Evolutionary conservation across 805 yeast species (phyloP).

Genomic region (Metschnikowia anglica): DNA sequence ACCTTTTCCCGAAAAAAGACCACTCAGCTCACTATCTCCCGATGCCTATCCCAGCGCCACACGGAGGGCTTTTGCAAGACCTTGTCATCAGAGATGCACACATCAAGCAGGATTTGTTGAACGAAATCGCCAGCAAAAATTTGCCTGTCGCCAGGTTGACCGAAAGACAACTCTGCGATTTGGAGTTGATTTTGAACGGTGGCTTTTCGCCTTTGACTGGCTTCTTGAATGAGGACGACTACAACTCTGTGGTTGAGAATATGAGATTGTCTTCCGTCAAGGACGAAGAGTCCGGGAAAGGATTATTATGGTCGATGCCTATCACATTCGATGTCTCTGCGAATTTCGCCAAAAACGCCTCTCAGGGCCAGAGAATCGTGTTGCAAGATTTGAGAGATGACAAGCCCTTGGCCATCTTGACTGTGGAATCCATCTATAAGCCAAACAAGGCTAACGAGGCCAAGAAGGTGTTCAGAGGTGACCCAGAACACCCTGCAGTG

Average conservation of each 20-base stretch:
- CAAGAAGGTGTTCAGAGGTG: slow-evolving; percentile 86
- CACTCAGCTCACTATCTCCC: too few relatives aligned
- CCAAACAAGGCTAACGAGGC: slow-evolving; percentile 85
- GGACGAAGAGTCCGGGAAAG: slow-evolving; percentile 41
- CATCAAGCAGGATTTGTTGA: slow-evolving; percentile 52
- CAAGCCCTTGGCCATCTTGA: slow-evolving; percentile 74
- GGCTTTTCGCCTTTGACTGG: slow-evolving; percentile 87
- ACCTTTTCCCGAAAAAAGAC: too few relatives aligned
- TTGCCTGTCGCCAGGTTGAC: slow-evolving; percentile 57
- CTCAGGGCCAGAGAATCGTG: slow-evolving; percentile 62
- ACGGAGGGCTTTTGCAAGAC: slow-evolving; percentile 90
- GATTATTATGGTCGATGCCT: slow-evolving; percentile 89
- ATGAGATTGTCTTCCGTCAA: slow-evolving; percentile 60
- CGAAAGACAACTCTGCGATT: slow-evolving; percentile 88
- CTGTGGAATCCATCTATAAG: slow-evolving; percentile 72
- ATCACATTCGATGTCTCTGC: slow-evolving; percentile 78
- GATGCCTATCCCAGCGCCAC: slow-evolving; percentile 75
- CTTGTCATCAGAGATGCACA: slow-evolving; percentile 76
- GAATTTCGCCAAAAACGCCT: slow-evolving; percentile 44
- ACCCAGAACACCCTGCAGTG: slow-evolving; percentile 94
- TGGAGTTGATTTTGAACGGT: slow-evolving; percentile 88
- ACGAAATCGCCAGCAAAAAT: slow-evolving; percentile 49
- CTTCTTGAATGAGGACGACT: slow-evolving; percentile 65
- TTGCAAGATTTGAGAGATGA: slow-evolving; percentile 82
- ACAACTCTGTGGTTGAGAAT: slow-evolving; percentile 62